phyloP scores from a whole-genome alignment of 2,329 filamentous ascomycete genomes.

The Niveomyces coronatus region DNA sequence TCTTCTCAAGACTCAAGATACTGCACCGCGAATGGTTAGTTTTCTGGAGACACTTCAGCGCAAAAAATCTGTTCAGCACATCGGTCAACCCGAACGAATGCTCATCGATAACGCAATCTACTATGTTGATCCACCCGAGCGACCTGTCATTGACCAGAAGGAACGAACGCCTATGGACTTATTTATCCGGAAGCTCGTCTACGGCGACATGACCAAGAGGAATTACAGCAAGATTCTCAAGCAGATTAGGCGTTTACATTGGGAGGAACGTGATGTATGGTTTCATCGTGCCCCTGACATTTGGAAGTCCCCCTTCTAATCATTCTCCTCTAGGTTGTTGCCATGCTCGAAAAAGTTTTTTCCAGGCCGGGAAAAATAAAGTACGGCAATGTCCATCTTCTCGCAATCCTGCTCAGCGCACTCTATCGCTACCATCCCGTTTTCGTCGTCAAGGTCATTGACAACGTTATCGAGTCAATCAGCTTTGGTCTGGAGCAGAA shows the following conservation, averaged over 20 bases:
- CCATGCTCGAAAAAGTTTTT: constrained; percentile 79
- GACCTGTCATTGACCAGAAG: constrained; percentile 91
- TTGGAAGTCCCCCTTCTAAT: constrained; percentile 4
- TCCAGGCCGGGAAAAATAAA: constrained; percentile 96
- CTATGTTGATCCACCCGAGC: constrained; percentile 90
- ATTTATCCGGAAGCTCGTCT: constrained; percentile 87
- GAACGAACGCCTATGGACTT: constrained; percentile 88
- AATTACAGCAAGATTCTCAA: constrained; percentile 91
- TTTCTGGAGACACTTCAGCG: constrained; percentile 92
- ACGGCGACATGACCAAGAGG: constrained; percentile 86
- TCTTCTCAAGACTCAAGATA: constrained; percentile 83
- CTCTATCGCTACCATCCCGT: constrained; percentile 85
- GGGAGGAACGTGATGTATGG: constrained; percentile 81
- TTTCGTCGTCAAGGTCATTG: constrained; percentile 85
- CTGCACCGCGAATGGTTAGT: constrained; percentile 81
- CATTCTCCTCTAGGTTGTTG: constrained; percentile 45
- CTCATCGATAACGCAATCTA: constrained; percentile 97
- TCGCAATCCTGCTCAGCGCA: constrained; percentile 80
- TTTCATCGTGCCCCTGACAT: not conserved
- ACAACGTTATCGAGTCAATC: constrained; percentile 83
- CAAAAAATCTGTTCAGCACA: constrained; percentile 91
- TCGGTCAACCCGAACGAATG: constrained; percentile 95
- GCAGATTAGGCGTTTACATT: constrained; percentile 89
- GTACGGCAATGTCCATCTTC: constrained; percentile 89
- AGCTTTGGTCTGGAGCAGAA: constrained; percentile 85